Conservation (phyloP, 805 yeast species). For the Schwanniomyces occidentalis region DNA sequence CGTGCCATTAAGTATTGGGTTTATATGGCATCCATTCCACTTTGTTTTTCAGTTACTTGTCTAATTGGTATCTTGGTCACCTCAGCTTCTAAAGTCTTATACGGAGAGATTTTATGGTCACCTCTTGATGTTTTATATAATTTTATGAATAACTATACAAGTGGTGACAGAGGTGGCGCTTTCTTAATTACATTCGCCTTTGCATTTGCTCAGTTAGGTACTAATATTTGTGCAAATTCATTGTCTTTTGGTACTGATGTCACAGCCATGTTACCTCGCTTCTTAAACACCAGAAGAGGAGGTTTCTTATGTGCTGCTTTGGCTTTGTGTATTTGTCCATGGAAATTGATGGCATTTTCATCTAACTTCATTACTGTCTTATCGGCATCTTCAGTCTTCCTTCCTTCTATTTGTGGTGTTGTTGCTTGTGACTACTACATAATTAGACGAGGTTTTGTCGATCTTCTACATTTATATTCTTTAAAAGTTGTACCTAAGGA, state of each 20-base stretch:
- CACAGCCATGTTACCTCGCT: slow-evolving; percentile 64
- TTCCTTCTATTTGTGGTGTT: slow-evolving; percentile 82
- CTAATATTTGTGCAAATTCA: slow-evolving; percentile 73
- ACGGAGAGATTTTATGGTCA: slow-evolving; percentile 13
- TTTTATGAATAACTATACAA: slow-evolving; percentile 42
- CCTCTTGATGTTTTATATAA: slow-evolving; percentile 12
- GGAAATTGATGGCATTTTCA: slow-evolving; percentile 73
- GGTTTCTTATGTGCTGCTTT: slow-evolving; percentile 73
- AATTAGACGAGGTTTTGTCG: slow-evolving; percentile 6
- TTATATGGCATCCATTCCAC: slow-evolving; percentile 12
- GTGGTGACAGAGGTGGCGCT: slow-evolving; percentile 72
- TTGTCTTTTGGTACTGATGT: slow-evolving; percentile 73
- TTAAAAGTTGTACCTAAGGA: neutral
- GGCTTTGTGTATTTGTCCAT: slow-evolving; percentile 75
- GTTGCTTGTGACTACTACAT: slow-evolving; percentile 61
- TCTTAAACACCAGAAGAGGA: slow-evolving; percentile 75
- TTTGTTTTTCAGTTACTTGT: slow-evolving; percentile 10
- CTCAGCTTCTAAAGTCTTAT: slow-evolving; percentile 12
- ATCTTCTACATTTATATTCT: slow-evolving; percentile 4
- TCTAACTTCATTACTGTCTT: slow-evolving; percentile 77
- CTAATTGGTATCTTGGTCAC: slow-evolving; percentile 12
- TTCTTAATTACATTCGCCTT: slow-evolving; percentile 71
- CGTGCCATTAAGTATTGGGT: slow-evolving; percentile 6
- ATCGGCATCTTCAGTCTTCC: slow-evolving; percentile 78
- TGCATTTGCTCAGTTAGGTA: slow-evolving; percentile 75